Percentiles rank a stretch among this genome's conserved stretches.
Conservation (phyloP, 345 rosid genomes). For the Brassica cretica region DNA sequence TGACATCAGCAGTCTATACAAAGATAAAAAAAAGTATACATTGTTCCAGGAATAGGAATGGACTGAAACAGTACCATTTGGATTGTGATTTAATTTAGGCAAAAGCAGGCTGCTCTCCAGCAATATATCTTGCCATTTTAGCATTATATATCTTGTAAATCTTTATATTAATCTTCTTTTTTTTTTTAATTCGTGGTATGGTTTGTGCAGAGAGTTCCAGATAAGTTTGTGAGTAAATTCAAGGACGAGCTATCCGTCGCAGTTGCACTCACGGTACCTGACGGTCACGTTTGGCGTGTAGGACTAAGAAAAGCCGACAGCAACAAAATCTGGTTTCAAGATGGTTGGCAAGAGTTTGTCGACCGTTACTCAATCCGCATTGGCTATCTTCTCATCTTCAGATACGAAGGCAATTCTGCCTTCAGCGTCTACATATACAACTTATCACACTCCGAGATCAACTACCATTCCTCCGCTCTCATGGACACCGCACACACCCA, state of each 20-base stretch:
- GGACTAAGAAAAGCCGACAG: constrained; percentile 69
- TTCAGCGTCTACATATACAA: constrained; percentile 77
- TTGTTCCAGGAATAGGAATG: constrained; percentile 2
- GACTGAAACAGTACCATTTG: background rate
- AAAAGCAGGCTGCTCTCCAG: constrained; percentile 10
- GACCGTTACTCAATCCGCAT: constrained; percentile 68
- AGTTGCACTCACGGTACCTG: constrained; percentile 75
- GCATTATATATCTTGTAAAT: constrained; percentile 8
- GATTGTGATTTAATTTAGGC: background rate
- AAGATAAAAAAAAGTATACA: constrained; percentile 17
- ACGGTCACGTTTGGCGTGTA: constrained; percentile 70
- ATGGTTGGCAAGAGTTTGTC: constrained; percentile 85
- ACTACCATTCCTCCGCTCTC: constrained; percentile 52
- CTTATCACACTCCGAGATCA: constrained; percentile 67
- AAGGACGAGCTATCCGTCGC: constrained; percentile 68
- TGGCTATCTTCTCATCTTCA: constrained; percentile 77
- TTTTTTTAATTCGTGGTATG: constrained; percentile 21
- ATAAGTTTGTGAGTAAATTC: constrained; percentile 68
- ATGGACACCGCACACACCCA: constrained; percentile 43
- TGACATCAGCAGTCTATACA: background rate
- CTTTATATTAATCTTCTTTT: constrained; percentile 12
- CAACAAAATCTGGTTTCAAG: constrained; percentile 77
- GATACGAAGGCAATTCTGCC: constrained; percentile 81
- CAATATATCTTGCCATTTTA: background rate
- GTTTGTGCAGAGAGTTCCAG: constrained; percentile 81